A percentile compares a stretch with the other conserved stretches of the same genome.
Conservation (phyloP, 1,284 basidiomycete species). For the Cryptococcus maquisensis region DNA sequence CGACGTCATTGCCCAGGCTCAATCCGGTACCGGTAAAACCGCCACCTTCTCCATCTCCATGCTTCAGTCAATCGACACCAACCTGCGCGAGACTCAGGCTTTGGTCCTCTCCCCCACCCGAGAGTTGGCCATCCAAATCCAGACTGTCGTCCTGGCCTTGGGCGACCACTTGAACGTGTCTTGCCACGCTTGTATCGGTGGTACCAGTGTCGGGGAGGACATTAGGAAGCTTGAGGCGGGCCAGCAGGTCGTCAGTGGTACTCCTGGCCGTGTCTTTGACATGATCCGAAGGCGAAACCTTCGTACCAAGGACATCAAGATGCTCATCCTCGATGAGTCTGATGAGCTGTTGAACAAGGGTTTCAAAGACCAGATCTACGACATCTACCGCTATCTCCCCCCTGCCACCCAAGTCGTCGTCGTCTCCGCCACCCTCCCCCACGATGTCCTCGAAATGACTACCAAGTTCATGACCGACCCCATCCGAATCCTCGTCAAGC, state of each 20-base stretch:
- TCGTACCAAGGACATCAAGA: conserved; percentile 97
- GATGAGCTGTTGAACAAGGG: conserved; percentile 97
- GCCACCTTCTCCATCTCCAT: conserved; percentile 95
- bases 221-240: conserved; percentile 98
- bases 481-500: conserved; percentile 97
- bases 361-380: conserved; percentile 99
- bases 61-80: conserved; percentile 90
- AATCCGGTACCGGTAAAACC: conserved; percentile 99
- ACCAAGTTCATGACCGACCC: conserved; percentile 99
- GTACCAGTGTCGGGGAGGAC: conserved; percentile 95
- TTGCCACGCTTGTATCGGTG: conserved; percentile 98
- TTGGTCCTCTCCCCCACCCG: conserved; percentile 92
- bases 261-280: conserved; percentile 97
- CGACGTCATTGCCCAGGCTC: conserved; percentile 97
- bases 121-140: conserved; percentile 95
- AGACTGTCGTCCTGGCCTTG: conserved; percentile 93
- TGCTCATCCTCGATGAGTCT: conserved; percentile 97
- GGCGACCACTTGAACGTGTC: conserved; percentile 99
- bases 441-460: conserved; percentile 99
- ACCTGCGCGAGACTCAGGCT: conserved; percentile 92
- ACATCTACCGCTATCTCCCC: conserved; percentile 96
- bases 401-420: conserved; percentile 97
- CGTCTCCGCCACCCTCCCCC: conserved; percentile 90
- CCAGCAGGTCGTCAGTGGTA: conserved; percentile 95
- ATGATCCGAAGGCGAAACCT: conserved; percentile 96